A percentile compares a stretch with the other conserved stretches of the same genome.
phyloP scores from a whole-genome alignment of 139 green algal genomes.

The Gonium pectorale region DNA sequence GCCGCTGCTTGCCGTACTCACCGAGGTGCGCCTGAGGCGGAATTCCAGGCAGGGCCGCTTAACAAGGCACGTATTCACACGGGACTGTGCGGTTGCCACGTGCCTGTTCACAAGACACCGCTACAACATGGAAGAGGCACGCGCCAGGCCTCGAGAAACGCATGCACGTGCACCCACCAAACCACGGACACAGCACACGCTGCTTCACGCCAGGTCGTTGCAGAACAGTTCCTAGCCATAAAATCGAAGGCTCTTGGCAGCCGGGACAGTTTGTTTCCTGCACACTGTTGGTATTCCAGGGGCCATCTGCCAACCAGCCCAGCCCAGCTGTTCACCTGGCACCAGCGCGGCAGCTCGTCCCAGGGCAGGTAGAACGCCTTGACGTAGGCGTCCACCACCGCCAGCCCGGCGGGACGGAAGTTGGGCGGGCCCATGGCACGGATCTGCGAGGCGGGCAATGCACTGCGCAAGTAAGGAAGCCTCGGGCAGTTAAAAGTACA shows the following conservation, averaged over 20 bases:
- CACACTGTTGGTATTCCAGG: no score
- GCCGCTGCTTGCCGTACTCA: constrained; percentile 70
- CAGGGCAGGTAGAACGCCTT: constrained; percentile 75
- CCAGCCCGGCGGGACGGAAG: constrained; percentile 26
- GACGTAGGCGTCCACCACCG: constrained; percentile 76
- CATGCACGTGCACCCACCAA: not conserved
- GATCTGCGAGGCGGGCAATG: not conserved
- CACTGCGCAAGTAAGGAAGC: no score
- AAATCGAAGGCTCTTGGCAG: no score
- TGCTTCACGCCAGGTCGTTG: no score
- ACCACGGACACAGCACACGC: not conserved
- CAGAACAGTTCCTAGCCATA: no score
- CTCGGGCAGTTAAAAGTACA: no score
- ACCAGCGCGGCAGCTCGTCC: constrained; percentile 74
- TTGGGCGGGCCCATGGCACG: constrained; percentile 23
- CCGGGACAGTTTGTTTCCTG: no score
- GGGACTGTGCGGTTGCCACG: not conserved
- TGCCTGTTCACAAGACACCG: not conserved
- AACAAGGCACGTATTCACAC: not conserved
- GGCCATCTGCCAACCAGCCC: not conserved
- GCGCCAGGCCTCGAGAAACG: no score
- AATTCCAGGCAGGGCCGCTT: not conserved
- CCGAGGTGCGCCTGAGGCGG: constrained; percentile 58
- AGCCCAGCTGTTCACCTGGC: constrained; percentile 14
- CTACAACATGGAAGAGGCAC: not conserved